Evolutionary conservation across 257 asterid genomes (phyloP), one percentile per base, ranked within the genome.

Genomic region (Solanum medicagineum): DNA sequence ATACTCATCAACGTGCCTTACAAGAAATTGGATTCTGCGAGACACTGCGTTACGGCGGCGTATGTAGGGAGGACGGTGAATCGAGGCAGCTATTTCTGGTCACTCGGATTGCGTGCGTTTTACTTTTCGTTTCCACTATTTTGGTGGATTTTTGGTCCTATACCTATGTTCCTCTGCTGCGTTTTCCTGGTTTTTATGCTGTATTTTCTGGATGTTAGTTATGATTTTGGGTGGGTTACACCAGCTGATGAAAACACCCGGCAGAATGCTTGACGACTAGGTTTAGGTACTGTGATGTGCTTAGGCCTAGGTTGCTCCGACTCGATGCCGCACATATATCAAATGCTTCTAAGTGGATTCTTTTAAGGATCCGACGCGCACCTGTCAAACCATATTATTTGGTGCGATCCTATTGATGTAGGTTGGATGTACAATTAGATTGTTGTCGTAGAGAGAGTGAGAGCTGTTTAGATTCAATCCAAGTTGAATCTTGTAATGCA

Each of bases 111-210:
- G 19, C 90, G 98, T 5, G 97, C 98, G 0, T 95, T 95, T 82
- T 97, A 97, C 86, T 90, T 95, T 65, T 95, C 99, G 0, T 91
- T 97, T 65, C 99, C 99, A 0, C 86, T 95, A 1, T 97, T 95
- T 84, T 65, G 95, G 84, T 97, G 98, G 99, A 91, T 95, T 24
- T 94, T 97, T 60, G 98, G 99, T 8, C 96, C 99, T 5, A 89
- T 97, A 56, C 98, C 97, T 0, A 95, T 97, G 98, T 92, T 97
- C 40, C 5, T 90, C 71, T 89, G 92, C 29, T 90, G 94, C 55
- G 10, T 97, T 29, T 85, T 91, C 51, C 20, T 97, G 81, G 93
- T 92, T 11, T 89, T 87, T 73, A 20, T 92, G 94, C 93, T 97
- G 1, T 93, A 93, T 85, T 97, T 92, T 36, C 86, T 95, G 40